phyloP scores from a whole-genome alignment of 2,329 filamentous ascomycete species.

The Pyrenophora teres region DNA sequence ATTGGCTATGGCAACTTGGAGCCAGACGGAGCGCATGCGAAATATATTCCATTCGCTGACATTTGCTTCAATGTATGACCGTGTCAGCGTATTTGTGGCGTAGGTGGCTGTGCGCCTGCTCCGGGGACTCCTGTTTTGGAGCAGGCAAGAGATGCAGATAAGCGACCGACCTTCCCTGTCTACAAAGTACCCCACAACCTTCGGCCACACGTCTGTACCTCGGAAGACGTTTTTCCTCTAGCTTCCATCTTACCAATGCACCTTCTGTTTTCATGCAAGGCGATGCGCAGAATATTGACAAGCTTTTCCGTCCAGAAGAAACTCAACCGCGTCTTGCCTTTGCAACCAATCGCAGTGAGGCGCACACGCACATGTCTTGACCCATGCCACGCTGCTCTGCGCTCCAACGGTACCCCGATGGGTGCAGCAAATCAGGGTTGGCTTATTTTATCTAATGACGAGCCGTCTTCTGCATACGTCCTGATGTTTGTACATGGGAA shows the following conservation, averaged over 20 bases:
- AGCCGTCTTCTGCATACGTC: not conserved
- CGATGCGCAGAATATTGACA: not conserved
- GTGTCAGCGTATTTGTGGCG: too few relatives aligned
- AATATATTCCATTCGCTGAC: too few relatives aligned
- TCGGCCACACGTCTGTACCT: slow-evolving; percentile 12
- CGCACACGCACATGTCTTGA: slow-evolving; percentile 12
- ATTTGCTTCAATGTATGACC: too few relatives aligned
- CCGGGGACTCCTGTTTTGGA: too few relatives aligned
- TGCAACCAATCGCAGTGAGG: slow-evolving; percentile 9
- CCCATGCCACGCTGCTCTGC: slow-evolving; percentile 1
- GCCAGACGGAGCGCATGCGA: too few relatives aligned
- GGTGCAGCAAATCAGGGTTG: slow-evolving; percentile 10
- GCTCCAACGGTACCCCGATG: not conserved
- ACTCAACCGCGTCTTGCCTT: not conserved
- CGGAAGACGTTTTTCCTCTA: slow-evolving; percentile 45
- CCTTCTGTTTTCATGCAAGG: slow-evolving; percentile 11
- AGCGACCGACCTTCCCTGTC: not conserved
- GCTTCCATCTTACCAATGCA: slow-evolving; percentile 37
- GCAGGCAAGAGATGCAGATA: too few relatives aligned
- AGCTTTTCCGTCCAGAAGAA: slow-evolving; percentile 7
- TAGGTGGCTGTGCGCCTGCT: too few relatives aligned
- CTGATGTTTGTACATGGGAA: slow-evolving; percentile 7
- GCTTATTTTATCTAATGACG: slow-evolving; percentile 13
- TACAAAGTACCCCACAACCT: not conserved
- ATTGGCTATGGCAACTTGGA: too few relatives aligned